Conservation (phyloP, 1,284 basidiomycete genomes). For the Irpex lacteus region DNA sequence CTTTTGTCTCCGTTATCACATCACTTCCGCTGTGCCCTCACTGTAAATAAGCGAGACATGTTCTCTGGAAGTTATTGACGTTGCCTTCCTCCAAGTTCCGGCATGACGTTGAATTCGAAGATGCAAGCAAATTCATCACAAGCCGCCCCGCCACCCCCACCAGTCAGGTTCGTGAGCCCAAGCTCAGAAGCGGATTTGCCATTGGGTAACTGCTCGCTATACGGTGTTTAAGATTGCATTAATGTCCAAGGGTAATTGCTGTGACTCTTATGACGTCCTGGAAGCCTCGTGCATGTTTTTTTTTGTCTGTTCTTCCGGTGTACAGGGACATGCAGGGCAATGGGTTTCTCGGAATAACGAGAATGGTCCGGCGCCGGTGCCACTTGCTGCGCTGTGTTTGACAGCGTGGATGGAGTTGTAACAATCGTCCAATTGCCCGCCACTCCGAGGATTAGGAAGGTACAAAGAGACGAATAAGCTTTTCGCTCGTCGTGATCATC, state of each 20-base stretch:
- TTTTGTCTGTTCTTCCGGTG: not conserved
- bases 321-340: not conserved
- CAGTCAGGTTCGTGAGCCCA: too few species aligned
- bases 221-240: not conserved
- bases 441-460: not conserved
- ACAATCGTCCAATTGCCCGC: too few species aligned
- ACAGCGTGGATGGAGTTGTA: not conserved
- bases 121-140: not conserved
- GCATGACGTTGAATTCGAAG: not conserved
- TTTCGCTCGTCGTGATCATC: not conserved
- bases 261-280: not conserved
- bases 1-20: not conserved
- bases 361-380: not conserved
- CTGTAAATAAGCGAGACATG: not conserved
- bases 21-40: too few species aligned
- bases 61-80: not conserved
- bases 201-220: not conserved
- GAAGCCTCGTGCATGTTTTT: not conserved
- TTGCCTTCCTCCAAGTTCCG: not conserved
- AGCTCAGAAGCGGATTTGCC: not conserved
- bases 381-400: not conserved
- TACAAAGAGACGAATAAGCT: not conserved
- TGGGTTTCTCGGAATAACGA: not conserved
- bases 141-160: not conserved
- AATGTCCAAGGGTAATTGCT: too few species aligned